A percentile compares a stretch with the other conserved stretches of the same genome.
phyloP scores from a whole-genome alignment of 495 filamentous ascomycete species.

The Ascodesmis nigricans region DNA sequence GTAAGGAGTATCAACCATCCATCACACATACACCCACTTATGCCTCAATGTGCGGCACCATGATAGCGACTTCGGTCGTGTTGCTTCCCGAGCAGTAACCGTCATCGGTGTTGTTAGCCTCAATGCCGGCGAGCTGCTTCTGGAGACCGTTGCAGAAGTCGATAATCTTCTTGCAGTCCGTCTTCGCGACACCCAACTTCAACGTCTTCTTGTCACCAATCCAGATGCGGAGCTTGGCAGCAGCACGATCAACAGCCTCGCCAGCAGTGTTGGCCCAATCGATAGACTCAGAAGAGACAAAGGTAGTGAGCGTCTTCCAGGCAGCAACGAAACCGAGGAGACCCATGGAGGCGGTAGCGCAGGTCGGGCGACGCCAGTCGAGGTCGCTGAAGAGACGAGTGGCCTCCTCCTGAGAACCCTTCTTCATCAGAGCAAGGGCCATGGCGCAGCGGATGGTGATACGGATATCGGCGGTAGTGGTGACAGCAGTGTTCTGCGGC shows the following conservation, averaged over 20 bases:
- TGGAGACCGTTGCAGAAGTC: constrained; percentile 20
- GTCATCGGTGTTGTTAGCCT: constrained; percentile 14
- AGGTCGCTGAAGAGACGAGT: constrained; percentile 27
- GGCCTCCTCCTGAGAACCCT: constrained; percentile 24
- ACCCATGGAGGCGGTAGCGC: constrained; percentile 27
- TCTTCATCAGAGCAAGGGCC: constrained; percentile 47
- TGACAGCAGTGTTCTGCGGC: constrained; percentile 21
- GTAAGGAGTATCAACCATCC: no score
- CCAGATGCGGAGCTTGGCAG: constrained; percentile 34
- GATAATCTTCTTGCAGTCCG: constrained; percentile 28
- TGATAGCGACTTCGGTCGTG: no score
- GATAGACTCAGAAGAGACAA: constrained; percentile 31
- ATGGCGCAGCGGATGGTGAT: constrained; percentile 63
- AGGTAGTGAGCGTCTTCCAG: constrained; percentile 42
- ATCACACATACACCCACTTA: no score
- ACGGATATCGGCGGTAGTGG: constrained; percentile 39
- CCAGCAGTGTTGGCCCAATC: constrained; percentile 29
- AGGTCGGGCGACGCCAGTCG: constrained; percentile 14
- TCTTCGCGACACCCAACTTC: constrained; percentile 26
- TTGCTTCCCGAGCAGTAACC: no score
- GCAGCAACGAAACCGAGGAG: constrained; percentile 59
- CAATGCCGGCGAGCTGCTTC: constrained; percentile 16
- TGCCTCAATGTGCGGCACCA: no score
- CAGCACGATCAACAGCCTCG: constrained; percentile 29
- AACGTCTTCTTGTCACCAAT: constrained; percentile 26